A percentile compares a stretch with the other conserved stretches of the same genome.
Conservation (phyloP, 257 asterid genomes). For the Fraxinus pennsylvanica region DNA sequence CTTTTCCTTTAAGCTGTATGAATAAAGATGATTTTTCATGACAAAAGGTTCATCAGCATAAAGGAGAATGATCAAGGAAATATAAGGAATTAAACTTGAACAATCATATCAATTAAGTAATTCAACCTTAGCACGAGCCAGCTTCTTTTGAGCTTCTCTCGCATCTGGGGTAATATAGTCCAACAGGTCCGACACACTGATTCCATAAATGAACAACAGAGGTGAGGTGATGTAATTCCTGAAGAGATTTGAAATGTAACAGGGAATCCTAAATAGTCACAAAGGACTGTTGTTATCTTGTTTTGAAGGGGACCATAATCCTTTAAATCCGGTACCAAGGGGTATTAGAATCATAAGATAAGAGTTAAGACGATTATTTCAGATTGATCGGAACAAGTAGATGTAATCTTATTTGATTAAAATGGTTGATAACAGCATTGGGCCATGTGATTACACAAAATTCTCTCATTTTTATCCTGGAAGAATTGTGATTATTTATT, state of each 20-base stretch:
- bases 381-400: too few species aligned
- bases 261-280: neutral
- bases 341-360: too few species aligned
- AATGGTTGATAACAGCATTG: neutral
- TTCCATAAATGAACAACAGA: slow-evolving; percentile 17
- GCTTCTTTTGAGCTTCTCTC: slow-evolving; percentile 84
- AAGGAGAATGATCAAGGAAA: neutral
- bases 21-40: slow-evolving; percentile 26
- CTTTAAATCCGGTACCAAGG: too few species aligned
- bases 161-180: slow-evolving; percentile 87
- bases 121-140: slow-evolving; percentile 80
- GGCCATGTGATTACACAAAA: neutral
- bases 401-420: neutral
- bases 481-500: slow-evolving; percentile 5
- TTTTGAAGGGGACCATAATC: too few species aligned
- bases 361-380: too few species aligned
- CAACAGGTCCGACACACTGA: slow-evolving; percentile 82
- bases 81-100: neutral
- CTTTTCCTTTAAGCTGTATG: slow-evolving; percentile 66
- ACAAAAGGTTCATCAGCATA: slow-evolving; percentile 20
- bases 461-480: neutral
- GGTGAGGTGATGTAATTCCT: slow-evolving; percentile 16
- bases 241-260: neutral
- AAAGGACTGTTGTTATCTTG: too few species aligned
- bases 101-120: neutral